A percentile compares a stretch with the other conserved stretches of the same genome.
These are phyloP conservation scores for Luffa aegyptiaca DNA, from an alignment of 306 rosid species.

Conservation along the genomic window DNA sequence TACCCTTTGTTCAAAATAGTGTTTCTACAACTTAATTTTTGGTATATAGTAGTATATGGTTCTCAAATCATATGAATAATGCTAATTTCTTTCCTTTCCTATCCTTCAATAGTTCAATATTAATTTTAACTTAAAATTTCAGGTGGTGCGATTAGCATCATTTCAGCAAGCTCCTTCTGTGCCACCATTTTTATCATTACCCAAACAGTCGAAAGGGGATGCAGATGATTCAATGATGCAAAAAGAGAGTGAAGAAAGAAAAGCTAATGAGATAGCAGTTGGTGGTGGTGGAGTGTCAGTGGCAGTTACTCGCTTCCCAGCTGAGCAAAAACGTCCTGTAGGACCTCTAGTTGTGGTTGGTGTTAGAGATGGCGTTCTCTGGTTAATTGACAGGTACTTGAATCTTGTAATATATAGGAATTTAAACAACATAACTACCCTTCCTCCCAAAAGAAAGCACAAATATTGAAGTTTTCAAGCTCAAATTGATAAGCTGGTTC, in stretches of 20 bases:
- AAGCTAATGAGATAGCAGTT: slow-evolving; percentile 81
- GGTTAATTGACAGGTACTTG: slow-evolving; percentile 93
- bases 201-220: slow-evolving; percentile 67
- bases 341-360: slow-evolving; percentile 94
- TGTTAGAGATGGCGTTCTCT: slow-evolving; percentile 96
- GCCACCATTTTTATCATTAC: slow-evolving; percentile 76
- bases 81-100: not conserved
- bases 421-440: not conserved
- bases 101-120: not conserved
- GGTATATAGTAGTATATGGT: not conserved
- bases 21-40: not conserved
- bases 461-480: not conserved
- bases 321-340: slow-evolving; percentile 95
- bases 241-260: slow-evolving; percentile 63
- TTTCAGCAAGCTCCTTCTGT: slow-evolving; percentile 98
- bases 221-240: slow-evolving; percentile 49
- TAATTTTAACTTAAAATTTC: slow-evolving; percentile 15
- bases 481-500: not conserved
- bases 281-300: slow-evolving; percentile 99
- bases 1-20: not conserved
- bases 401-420: not conserved
- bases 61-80: not conserved
- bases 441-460: not conserved
- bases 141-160: slow-evolving; percentile 98
- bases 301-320: slow-evolving; percentile 89